These are phyloP conservation scores for Diaporthe batatas DNA, from an alignment of 2,329 filamentous ascomycete genomes.

Conservation along the genomic window DNA sequence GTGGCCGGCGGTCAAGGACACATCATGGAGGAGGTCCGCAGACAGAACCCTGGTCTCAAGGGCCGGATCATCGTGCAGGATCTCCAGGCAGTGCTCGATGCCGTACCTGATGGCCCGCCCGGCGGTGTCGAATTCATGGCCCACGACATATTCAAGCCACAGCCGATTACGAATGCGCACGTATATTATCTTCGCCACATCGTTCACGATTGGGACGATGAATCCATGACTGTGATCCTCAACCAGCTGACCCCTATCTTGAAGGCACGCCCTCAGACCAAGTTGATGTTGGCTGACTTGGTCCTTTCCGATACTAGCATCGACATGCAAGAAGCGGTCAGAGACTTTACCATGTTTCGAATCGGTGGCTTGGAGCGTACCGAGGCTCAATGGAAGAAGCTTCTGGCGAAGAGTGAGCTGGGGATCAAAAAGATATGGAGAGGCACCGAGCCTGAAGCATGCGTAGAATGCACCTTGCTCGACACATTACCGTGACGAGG, in stretches of 20 bases:
- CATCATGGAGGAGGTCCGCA: conserved; percentile 13
- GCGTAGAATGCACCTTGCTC: conserved; percentile 15
- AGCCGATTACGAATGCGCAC: conserved; percentile 15
- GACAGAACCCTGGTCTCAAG: neutral
- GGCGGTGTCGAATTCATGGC: conserved; percentile 19
- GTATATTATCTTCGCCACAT: conserved; percentile 28
- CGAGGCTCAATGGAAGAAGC: conserved; percentile 16
- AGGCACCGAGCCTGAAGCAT: conserved; percentile 31
- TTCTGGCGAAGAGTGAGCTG: conserved; percentile 15
- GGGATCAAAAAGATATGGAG: conserved; percentile 25
- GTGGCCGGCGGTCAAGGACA: conserved; percentile 29
- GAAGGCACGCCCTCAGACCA: conserved; percentile 11
- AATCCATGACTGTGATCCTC: neutral
- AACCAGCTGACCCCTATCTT: conserved; percentile 9
- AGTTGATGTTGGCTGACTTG: conserved; percentile 21
- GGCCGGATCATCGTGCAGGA: conserved; percentile 26
- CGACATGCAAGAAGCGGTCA: conserved; percentile 21
- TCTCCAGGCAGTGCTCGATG: conserved; percentile 14
- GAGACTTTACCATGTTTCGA: conserved; percentile 35
- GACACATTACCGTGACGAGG: neutral
- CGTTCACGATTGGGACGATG: conserved; percentile 26
- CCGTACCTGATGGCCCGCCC: neutral
- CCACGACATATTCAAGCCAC: conserved; percentile 10
- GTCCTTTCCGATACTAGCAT: neutral
- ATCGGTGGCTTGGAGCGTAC: conserved; percentile 30